Evolutionary conservation across 1,284 basidiomycete genomes (phyloP).

Genomic region (Ceratobasidium sp.): DNA sequence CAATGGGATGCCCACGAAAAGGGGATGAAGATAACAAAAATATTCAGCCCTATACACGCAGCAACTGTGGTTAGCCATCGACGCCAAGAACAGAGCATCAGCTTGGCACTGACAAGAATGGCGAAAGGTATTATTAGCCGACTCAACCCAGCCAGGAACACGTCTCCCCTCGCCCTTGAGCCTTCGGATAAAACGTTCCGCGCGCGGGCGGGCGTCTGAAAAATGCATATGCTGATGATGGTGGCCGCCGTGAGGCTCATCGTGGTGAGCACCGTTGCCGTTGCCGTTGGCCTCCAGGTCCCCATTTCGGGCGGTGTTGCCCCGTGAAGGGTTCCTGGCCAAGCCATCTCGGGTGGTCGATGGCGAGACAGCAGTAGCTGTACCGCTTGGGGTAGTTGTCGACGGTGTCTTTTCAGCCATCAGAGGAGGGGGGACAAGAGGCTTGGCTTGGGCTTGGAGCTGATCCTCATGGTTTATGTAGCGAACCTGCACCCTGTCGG

Average conservation of each 20-base stretch:
- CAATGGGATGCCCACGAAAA: conserved; percentile 74
- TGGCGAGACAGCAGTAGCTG: conserved; percentile 17
- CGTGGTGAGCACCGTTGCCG: conserved; percentile 1
- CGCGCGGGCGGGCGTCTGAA: neutral
- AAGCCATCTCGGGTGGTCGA: conserved; percentile 4
- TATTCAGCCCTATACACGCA: conserved; percentile 12
- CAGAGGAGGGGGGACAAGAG: neutral
- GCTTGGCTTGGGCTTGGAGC: conserved; percentile 32
- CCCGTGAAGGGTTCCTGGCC: conserved; percentile 15
- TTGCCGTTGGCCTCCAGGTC: conserved; percentile 17
- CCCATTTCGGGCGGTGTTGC: conserved; percentile 6
- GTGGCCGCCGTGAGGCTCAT: neutral
- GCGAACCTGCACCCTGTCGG: neutral
- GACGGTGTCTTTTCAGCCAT: conserved; percentile 13
- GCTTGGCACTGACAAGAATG: conserved; percentile 34
- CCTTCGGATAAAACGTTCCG: conserved; percentile 8
- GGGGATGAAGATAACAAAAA: conserved; percentile 70
- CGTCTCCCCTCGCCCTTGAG: conserved; percentile 22
- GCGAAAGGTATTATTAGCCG: conserved; percentile 29
- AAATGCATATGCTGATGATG: conserved; percentile 14
- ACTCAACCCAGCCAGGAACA: conserved; percentile 38
- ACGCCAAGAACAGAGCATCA: neutral
- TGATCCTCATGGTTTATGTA: conserved; percentile 17
- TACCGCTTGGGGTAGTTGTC: neutral
- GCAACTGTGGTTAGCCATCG: neutral